These are phyloP conservation scores for Petunia secreta DNA, from an alignment of 257 asterid genomes.

Conservation along the genomic window DNA sequence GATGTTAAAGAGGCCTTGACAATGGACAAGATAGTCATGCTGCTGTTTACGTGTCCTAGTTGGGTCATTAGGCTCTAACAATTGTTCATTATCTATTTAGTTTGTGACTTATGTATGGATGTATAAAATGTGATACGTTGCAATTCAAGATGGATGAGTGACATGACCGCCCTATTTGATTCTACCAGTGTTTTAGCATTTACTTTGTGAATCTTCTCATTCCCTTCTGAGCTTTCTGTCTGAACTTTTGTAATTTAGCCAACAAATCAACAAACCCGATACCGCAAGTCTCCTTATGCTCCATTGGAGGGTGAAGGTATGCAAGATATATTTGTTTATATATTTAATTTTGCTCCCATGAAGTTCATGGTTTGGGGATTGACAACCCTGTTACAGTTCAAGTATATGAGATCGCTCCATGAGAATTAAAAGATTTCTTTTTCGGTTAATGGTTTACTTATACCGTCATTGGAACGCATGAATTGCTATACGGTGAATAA, in stretches of 20 bases:
- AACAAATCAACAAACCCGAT: conserved; percentile 93
- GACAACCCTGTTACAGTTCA: background rate
- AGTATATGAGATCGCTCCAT: too few species aligned
- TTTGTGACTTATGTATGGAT: too few species aligned
- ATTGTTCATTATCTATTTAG: too few species aligned
- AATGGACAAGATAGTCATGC: background rate
- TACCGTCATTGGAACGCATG: too few species aligned
- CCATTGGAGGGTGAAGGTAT: conserved; percentile 95
- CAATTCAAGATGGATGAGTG: background rate
- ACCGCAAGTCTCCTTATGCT: conserved; percentile 89
- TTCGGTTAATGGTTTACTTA: too few species aligned
- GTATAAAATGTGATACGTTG: too few species aligned
- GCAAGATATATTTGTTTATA: conserved; percentile 21
- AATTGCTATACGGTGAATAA: too few species aligned
- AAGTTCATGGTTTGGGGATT: background rate
- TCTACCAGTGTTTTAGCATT: conserved; percentile 5
- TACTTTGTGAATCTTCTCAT: background rate
- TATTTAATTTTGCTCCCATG: background rate
- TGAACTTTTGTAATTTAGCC: conserved; percentile 58
- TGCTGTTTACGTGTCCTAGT: too few species aligned
- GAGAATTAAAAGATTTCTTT: too few species aligned
- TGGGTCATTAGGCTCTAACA: too few species aligned
- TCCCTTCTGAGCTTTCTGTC: background rate
- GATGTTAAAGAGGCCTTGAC: background rate
- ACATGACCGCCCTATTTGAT: background rate